Evolutionary conservation across 139 green algal species (phyloP), one percentile per base, ranked within the genome.

Genomic region (Chlorella sp.): DNA sequence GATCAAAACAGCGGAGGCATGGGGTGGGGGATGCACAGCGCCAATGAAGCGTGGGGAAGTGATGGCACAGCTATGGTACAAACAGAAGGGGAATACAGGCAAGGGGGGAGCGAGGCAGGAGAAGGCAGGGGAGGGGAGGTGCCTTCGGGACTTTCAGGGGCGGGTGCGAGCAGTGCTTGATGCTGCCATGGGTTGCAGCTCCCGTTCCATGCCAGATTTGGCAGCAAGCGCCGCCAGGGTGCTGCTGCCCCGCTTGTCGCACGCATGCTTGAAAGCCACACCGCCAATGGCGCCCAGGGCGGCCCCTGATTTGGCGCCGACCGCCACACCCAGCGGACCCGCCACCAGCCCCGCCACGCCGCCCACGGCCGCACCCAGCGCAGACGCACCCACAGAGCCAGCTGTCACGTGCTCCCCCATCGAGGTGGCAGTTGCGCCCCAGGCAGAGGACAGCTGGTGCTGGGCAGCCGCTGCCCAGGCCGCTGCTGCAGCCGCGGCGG

Each of bases 321-420:
- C 81, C 26, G 88, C 88, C 28, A 83, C 22, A 14, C 88, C 88
- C n/a, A 91, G 34, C 26, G 88, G 88, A 19, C 88, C 88, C 5
- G 81, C 88, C 36, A 84, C n/a, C 5, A 88, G 26, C 66, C 88
- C 88, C 12, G 80, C 88, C 19, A 91, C 66, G 0, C 88, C 88
- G n/a, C 88, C 88, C 19, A 91, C 66, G 0, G 88, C 71, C 0
- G 88, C 88, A 32, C 88, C 87, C 15, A 88, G 48, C 24, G 81
- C n/a, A 0, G 81, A 88, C 0, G 37, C 68, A 1, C 80, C 88
- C 9, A 88, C 21, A 9, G 81, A 28, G 1, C 32, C 73, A 34
- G 26, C n/a, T 18, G 28, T 60, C 42, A n/a, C 26, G 24, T 71
- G 71, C 34, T 36, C 34, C 4, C 80, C 88, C 2, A 88, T 22